phyloP scores from a whole-genome alignment of 2,329 filamentous ascomycete genomes.

The Colletotrichum abscissum region DNA sequence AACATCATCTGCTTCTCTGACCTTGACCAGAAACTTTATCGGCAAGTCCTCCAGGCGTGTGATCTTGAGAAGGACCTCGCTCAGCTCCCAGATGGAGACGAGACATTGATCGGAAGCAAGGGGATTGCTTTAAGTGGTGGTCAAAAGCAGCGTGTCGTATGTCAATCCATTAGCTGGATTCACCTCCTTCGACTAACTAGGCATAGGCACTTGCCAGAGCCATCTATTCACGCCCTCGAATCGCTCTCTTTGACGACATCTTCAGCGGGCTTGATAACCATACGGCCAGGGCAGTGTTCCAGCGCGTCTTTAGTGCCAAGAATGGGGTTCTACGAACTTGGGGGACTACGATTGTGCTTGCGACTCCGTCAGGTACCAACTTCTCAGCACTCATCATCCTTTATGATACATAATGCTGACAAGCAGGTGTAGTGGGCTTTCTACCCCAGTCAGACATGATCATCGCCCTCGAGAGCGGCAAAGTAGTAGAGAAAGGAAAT shows the following conservation, averaged over 20 bases:
- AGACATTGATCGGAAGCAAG: constrained; percentile 55
- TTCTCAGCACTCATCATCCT: no score
- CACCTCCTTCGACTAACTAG: not conserved
- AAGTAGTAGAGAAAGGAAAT: constrained; percentile 47
- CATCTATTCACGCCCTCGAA: constrained; percentile 46
- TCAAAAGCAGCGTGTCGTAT: constrained; percentile 55
- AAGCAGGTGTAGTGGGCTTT: constrained; percentile 15
- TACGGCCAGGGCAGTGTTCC: constrained; percentile 47
- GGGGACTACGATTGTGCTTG: constrained; percentile 49
- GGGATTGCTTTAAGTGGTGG: constrained; percentile 59
- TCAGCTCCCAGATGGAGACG: constrained; percentile 48
- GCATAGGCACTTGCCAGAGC: constrained; percentile 50
- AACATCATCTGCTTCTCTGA: constrained; percentile 48
- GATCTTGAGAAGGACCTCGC: constrained; percentile 47
- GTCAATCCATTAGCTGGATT: not conserved
- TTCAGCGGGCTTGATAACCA: constrained; percentile 51
- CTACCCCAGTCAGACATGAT: constrained; percentile 50
- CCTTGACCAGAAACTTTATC: constrained; percentile 42
- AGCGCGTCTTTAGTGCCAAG: constrained; percentile 40
- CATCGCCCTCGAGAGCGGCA: constrained; percentile 45
- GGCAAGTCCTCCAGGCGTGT: constrained; percentile 41
- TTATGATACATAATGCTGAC: not conserved
- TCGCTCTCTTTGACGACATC: constrained; percentile 51
- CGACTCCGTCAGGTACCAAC: constrained; percentile 46
- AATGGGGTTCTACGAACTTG: constrained; percentile 42